These are phyloP conservation scores for Diplodia scrobiculata DNA, from an alignment of 2,329 filamentous ascomycete genomes.

Conservation along the genomic window DNA sequence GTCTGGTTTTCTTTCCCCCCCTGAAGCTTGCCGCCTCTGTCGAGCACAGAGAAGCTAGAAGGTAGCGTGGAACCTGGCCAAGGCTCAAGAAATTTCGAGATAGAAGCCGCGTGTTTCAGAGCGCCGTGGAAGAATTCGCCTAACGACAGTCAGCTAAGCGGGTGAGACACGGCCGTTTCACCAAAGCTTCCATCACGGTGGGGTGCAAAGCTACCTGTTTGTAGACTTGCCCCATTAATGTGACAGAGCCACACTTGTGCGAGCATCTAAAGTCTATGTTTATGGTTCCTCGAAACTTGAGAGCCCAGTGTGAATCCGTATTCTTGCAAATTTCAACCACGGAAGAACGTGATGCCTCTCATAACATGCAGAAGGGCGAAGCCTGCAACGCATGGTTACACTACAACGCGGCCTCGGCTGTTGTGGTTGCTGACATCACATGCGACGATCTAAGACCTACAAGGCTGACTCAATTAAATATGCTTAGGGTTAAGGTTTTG, in stretches of 20 bases:
- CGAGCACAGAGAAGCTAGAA: background rate
- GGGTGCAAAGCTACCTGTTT: no score
- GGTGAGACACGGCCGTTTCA: background rate
- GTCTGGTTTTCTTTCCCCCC: background rate
- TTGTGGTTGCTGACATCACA: background rate
- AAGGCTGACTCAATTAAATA: background rate
- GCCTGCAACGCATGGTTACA: no score
- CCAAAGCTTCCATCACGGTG: no score
- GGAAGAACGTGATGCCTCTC: no score
- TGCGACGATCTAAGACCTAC: background rate
- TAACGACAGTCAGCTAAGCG: background rate
- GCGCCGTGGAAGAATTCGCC: background rate
- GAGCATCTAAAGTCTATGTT: no score
- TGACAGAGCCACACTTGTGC: no score
- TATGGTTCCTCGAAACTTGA: no score
- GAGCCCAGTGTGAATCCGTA: no score
- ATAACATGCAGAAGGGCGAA: no score
- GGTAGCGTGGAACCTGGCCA: background rate
- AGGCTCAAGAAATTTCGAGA: background rate
- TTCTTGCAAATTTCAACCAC: background rate
- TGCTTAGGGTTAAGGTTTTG: slow-evolving; percentile 8
- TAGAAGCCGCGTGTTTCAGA: background rate
- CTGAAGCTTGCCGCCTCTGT: background rate
- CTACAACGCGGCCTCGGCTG: no score
- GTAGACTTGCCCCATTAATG: no score